Percentiles rank a stretch among this genome's conserved stretches.
phyloP scores from a whole-genome alignment of 2,329 filamentous ascomycete species.

The Cordyceps pruinosa region DNA sequence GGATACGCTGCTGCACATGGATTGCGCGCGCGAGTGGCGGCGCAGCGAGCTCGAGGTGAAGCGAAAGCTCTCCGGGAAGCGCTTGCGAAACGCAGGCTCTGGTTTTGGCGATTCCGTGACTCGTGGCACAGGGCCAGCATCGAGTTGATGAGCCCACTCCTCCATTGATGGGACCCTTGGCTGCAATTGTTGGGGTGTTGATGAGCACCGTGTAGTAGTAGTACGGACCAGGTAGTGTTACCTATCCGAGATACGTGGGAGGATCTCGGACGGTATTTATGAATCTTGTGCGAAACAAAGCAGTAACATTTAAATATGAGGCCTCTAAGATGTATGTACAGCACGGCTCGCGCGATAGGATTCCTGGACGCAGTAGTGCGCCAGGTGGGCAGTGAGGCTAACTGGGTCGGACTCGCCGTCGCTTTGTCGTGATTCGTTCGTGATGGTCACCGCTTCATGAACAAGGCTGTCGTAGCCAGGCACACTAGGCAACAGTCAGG shows the following conservation, averaged over 20 bases:
- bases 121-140: neutral
- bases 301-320: too few relatives aligned
- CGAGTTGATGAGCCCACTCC: neutral
- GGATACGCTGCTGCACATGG: constrained; percentile 26
- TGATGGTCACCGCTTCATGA: constrained; percentile 22
- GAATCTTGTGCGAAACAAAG: neutral
- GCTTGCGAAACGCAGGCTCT: neutral
- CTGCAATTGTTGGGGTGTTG: neutral
- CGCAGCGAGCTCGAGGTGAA: constrained; percentile 24
- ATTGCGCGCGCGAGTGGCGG: constrained; percentile 16
- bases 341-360: too few relatives aligned
- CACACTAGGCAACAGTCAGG: neutral
- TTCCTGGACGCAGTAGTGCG: neutral
- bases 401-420: neutral
- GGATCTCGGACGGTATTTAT: neutral
- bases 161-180: too few relatives aligned
- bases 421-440: constrained; percentile 21
- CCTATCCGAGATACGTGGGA: neutral
- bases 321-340: neutral
- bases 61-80: constrained; percentile 22
- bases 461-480: neutral
- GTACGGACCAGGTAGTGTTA: neutral
- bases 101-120: neutral
- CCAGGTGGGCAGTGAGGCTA: neutral
- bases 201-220: neutral